phyloP scores from a whole-genome alignment of 805 yeast genomes.

The Komagataella ulmi region DNA sequence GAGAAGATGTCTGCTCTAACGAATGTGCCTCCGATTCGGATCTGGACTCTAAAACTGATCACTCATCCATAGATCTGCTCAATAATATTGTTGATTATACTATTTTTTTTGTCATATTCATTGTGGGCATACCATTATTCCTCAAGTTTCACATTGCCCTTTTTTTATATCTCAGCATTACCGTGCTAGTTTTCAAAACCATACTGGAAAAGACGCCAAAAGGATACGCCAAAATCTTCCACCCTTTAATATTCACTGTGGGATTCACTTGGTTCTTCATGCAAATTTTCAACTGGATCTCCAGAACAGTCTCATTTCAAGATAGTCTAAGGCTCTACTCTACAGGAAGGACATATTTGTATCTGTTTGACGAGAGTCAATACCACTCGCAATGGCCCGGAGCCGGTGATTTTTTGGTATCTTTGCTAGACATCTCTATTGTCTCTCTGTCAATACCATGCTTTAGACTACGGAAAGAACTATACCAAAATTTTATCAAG shows the following conservation, averaged over 20 bases:
- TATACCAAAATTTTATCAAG: constrained; percentile 41
- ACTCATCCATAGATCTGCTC: constrained; percentile 14
- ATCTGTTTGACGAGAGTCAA: constrained; percentile 28
- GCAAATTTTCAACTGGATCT: constrained; percentile 45
- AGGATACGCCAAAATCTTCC: constrained; percentile 36
- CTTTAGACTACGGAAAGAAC: constrained; percentile 59
- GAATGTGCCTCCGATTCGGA: constrained; percentile 1
- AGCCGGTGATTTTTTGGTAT: constrained; percentile 62
- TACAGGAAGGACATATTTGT: constrained; percentile 55
- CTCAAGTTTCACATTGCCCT: constrained; percentile 42
- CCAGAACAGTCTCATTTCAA: constrained; percentile 30
- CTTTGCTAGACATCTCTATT: constrained; percentile 67
- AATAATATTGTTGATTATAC: constrained; percentile 41
- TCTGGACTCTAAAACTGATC: constrained; percentile 5
- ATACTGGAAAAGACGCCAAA: constrained; percentile 30
- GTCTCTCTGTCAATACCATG: constrained; percentile 67
- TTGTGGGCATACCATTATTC: constrained; percentile 49
- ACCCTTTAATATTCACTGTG: constrained; percentile 62
- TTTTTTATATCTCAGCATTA: constrained; percentile 49
- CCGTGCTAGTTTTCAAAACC: constrained; percentile 41
- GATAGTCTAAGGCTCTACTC: constrained; percentile 40
- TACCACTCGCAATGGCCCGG: constrained; percentile 47
- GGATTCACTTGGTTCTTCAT: constrained; percentile 49
- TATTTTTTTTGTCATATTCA: constrained; percentile 30
- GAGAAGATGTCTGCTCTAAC: background rate